Evolutionary conservation across 1,284 basidiomycete genomes (phyloP).

Genomic region (Nidula niveotomentosa): DNA sequence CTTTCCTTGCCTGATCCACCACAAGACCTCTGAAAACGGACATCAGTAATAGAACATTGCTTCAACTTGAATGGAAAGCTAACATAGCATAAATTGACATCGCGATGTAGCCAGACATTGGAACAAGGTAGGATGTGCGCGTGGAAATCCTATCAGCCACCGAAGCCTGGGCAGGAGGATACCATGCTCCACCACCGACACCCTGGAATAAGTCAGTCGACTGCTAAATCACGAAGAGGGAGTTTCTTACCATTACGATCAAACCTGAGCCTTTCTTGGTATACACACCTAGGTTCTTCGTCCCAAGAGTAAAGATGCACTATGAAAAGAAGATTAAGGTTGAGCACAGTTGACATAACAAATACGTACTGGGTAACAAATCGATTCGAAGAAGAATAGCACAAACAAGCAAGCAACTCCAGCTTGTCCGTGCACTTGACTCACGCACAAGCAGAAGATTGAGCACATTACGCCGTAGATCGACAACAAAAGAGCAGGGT

Average conservation of each 20-base stretch:
- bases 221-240: too few relatives aligned
- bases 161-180: conserved; percentile 69
- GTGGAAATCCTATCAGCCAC: conserved; percentile 59
- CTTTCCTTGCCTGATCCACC: conserved; percentile 45
- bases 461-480: conserved; percentile 53
- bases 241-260: conserved; percentile 52
- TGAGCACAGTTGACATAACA: neutral
- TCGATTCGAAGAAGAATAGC: conserved; percentile 79
- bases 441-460: conserved; percentile 53
- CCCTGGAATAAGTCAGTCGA: conserved; percentile 32
- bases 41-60: conserved; percentile 6
- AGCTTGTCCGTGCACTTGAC: conserved; percentile 48
- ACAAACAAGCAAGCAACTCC: conserved; percentile 67
- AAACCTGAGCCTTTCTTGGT: conserved; percentile 72
- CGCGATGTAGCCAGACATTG: conserved; percentile 56
- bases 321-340: conserved; percentile 10
- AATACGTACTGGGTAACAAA: conserved; percentile 57
- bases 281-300: conserved; percentile 67
- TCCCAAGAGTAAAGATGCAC: conserved; percentile 74
- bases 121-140: conserved; percentile 57
- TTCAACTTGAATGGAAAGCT: conserved; percentile 19
- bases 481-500: conserved; percentile 63
- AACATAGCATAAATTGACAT: conserved; percentile 60
- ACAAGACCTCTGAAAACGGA: conserved; percentile 46
- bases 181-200: conserved; percentile 77